Evolutionary conservation across 371 early-diverging fungal species (phyloP).

Genomic region (Lichtheimia corymbifera): DNA sequence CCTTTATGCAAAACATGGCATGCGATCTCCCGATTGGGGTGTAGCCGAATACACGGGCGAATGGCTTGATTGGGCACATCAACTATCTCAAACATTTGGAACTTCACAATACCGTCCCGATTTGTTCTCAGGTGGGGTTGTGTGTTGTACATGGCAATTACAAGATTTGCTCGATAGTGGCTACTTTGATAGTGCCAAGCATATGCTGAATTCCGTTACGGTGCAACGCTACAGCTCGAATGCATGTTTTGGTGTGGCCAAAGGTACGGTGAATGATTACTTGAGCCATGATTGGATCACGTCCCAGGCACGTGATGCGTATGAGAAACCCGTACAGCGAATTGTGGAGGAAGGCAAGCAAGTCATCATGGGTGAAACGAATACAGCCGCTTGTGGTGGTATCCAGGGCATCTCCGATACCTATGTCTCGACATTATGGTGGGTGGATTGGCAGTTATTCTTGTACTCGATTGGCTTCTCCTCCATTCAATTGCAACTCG

Average conservation of each 20-base stretch:
- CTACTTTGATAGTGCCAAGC: constrained; percentile 5
- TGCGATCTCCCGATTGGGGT: constrained; percentile 9
- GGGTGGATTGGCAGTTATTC: constrained; percentile 16
- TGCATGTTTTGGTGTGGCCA: constrained; percentile 17
- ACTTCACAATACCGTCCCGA: constrained; percentile 1
- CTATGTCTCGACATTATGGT: constrained; percentile 12
- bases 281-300: constrained; percentile 18
- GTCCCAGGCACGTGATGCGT: not conserved
- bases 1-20: constrained; percentile 15
- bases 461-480: constrained; percentile 16
- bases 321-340: constrained; percentile 1
- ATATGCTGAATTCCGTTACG: constrained; percentile 12
- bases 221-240: constrained; percentile 18
- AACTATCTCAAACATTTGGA: constrained; percentile 1
- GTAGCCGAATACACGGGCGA: constrained; percentile 10
- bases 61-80: constrained; percentile 15
- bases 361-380: constrained; percentile 20
- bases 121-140: constrained; percentile 15
- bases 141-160: constrained; percentile 16
- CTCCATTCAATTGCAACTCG: constrained; percentile 11
- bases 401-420: constrained; percentile 14
- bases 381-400: constrained; percentile 19
- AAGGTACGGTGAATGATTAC: constrained; percentile 10
- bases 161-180: constrained; percentile 11
- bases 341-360: constrained; percentile 2